Conservation (phyloP, 495 filamentous ascomycete genomes). For the Aspergillus taichungensis region DNA sequence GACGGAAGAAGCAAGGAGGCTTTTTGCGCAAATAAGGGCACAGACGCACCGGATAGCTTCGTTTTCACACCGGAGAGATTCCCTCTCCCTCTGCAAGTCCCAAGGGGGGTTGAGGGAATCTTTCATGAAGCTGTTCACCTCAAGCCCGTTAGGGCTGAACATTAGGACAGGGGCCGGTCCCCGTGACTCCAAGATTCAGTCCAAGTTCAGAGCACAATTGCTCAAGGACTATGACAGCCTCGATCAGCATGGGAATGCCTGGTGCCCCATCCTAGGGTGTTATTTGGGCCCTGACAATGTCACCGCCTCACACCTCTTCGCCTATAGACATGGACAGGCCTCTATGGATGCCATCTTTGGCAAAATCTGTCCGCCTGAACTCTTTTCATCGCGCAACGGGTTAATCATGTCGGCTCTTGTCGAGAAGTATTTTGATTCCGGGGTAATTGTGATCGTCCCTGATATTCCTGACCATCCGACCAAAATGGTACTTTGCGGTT, state of each 20-base stretch:
- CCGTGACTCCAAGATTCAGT: background rate
- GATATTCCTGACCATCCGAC: constrained; percentile 8
- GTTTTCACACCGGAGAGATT: background rate
- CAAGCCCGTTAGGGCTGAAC: too few species aligned
- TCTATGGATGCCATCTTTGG: constrained; percentile 13
- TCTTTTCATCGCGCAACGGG: constrained; percentile 8
- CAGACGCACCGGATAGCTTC: background rate
- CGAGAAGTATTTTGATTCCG: constrained; percentile 8
- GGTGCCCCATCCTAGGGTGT: constrained; percentile 10
- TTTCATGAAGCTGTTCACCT: too few species aligned
- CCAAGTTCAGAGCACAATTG: background rate
- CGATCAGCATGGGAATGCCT: background rate
- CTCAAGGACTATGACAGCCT: constrained; percentile 5
- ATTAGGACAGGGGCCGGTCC: too few species aligned
- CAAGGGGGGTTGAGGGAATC: too few species aligned
- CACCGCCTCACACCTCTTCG: background rate
- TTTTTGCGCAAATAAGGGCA: constrained; percentile 1
- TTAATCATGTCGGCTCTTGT: constrained; percentile 1
- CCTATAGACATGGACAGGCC: constrained; percentile 4
- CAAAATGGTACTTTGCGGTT: background rate
- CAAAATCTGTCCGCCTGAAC: constrained; percentile 1
- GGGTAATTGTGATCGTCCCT: constrained; percentile 13
- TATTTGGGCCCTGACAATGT: background rate
- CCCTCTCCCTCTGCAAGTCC: background rate
- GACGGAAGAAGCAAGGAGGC: background rate